Percentiles rank a stretch among this genome's conserved stretches.
Evolutionary conservation across 805 yeast species (phyloP).

Genomic region (Saccharomycopsis malanga): DNA sequence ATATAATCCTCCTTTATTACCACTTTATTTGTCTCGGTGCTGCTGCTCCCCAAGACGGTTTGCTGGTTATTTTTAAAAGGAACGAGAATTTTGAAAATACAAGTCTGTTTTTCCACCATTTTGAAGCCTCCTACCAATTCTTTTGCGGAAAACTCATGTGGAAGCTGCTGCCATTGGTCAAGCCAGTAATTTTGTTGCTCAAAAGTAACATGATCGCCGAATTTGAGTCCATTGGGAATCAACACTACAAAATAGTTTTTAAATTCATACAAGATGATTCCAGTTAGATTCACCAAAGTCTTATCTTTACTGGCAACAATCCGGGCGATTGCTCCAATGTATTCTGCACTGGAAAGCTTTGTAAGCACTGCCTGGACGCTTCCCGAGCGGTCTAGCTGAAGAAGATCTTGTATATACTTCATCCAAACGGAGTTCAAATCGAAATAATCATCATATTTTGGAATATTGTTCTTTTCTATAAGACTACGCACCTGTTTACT

Average conservation of each 20-base stretch:
- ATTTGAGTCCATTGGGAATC: constrained; percentile 14
- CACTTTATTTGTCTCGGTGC: neutral
- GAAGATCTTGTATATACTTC: constrained; percentile 11
- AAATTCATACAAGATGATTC: constrained; percentile 20
- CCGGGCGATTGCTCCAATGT: constrained; percentile 14
- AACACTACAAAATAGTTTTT: constrained; percentile 17
- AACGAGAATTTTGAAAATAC: constrained; percentile 50
- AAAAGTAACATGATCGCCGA: constrained; percentile 2
- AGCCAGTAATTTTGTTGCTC: constrained; percentile 8
- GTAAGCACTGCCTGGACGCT: constrained; percentile 10
- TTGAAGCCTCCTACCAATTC: constrained; percentile 55
- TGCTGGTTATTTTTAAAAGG: constrained; percentile 24
- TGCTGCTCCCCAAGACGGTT: neutral
- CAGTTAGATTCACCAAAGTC: constrained; percentile 6
- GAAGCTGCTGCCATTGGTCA: neutral
- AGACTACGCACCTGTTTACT: neutral
- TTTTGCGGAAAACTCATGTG: neutral
- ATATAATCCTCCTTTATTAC: constrained; percentile 27
- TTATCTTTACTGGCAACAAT: constrained; percentile 7
- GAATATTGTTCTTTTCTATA: neutral
- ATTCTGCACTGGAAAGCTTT: constrained; percentile 19
- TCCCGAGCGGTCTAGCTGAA: neutral
- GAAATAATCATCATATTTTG: constrained; percentile 11
- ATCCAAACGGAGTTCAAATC: constrained; percentile 14
- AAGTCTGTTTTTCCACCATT: constrained; percentile 59